Percentiles rank a stretch among this genome's conserved stretches.
phyloP scores from a whole-genome alignment of 352 stramenopile species.

The Phytophthora sansomeana region DNA sequence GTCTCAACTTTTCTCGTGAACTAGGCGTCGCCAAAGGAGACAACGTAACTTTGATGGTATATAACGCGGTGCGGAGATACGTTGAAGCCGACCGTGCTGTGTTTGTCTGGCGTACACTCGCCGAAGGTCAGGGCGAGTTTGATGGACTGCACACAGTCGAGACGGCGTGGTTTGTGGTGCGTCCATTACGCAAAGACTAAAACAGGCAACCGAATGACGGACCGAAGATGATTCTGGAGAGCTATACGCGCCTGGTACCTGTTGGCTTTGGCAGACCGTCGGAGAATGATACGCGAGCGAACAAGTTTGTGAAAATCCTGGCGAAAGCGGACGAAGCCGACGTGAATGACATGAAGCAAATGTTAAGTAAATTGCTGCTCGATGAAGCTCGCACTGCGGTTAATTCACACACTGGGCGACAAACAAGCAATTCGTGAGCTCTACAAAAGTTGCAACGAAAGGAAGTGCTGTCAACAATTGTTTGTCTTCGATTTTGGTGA shows the following conservation, averaged over 20 bases:
- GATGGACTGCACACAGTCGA: slow-evolving; percentile 58
- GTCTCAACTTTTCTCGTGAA: slow-evolving; percentile 22
- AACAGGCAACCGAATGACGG: background rate
- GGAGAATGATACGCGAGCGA: slow-evolving; percentile 17
- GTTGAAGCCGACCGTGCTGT: slow-evolving; percentile 50
- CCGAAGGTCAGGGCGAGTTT: slow-evolving; percentile 42
- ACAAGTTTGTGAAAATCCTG: slow-evolving; percentile 30
- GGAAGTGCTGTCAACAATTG: no score
- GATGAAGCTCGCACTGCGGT: slow-evolving; percentile 8
- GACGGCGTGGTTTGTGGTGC: slow-evolving; percentile 53
- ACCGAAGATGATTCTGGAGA: slow-evolving; percentile 27
- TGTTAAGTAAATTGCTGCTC: slow-evolving; percentile 29
- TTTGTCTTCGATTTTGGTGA: no score
- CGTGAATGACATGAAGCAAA: slow-evolving; percentile 38
- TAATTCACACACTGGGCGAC: background rate
- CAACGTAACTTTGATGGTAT: slow-evolving; percentile 22
- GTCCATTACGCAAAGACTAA: background rate
- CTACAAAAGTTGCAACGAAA: background rate
- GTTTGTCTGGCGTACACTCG: slow-evolving; percentile 58
- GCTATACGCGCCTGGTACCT: slow-evolving; percentile 25
- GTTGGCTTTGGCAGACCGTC: slow-evolving; percentile 29
- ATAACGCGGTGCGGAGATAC: slow-evolving; percentile 51
- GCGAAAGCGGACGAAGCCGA: slow-evolving; percentile 32
- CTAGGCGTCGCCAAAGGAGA: background rate
- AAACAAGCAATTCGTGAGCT: background rate